Evolutionary conservation across 2,329 filamentous ascomycete genomes (phyloP), one percentile per base, ranked within the genome.

Genomic region (Xylaria sp.): DNA sequence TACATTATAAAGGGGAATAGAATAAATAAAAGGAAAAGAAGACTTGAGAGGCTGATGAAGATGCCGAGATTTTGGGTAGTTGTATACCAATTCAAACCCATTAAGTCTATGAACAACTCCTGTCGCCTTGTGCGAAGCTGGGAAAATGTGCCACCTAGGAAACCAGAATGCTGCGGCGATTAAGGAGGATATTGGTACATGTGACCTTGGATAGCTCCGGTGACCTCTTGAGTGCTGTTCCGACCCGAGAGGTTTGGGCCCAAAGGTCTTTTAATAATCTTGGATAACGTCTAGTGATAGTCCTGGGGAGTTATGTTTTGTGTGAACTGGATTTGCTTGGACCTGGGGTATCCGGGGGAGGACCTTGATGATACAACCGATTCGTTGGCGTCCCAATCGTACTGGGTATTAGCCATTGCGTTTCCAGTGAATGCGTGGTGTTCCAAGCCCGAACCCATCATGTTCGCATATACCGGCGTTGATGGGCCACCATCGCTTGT

Each of bases 371-470:
- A 80, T 33, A 79, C 76, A 55, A 81, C 81, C 1, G 83, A 80
- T 43, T 83, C 80, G 51, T 83, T 79, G 13, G 76, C 81, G 5
- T 86, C 82, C 81, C 86, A 88, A 72, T 84, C 83, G 74, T 85
- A 88, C 70, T 88, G 85, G 18, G 83, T 76, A 49, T 83, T 84
- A 36, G 74, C 78, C 41, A 76, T 78, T 36, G 65, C 69, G 67
- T 79, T 78, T 61, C 76, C 80, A 33, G 74, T 76, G 62, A 82
- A 82, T 58, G 68, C 7, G 39, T 59, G 64, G 9, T 74, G 74
- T n/a, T 76, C 74, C 15, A 84, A 86, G 10, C 78, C 75, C 10
- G 82, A 79, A 0, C 81, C 80, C 75, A 87, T 81, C 71, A 79
- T 79, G 62, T 80, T 78, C 3, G 80, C 77, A 60, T 83, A 85